These are phyloP conservation scores for Cordyceps fumosorosea DNA, from an alignment of 2,329 filamentous ascomycete species.

Conservation along the genomic window DNA sequence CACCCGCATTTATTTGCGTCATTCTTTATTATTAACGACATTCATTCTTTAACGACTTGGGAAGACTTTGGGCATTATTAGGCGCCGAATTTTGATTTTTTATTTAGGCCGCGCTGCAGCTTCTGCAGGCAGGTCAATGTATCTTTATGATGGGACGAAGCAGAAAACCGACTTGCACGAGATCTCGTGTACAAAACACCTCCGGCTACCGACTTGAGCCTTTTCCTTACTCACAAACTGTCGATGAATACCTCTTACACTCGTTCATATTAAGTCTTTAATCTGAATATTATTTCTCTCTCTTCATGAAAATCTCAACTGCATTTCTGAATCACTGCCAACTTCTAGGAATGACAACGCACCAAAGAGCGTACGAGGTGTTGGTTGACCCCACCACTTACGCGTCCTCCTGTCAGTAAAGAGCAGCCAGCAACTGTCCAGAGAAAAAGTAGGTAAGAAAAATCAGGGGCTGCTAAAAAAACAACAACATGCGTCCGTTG, in stretches of 20 bases:
- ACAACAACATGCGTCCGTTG: not conserved
- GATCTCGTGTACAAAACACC: not conserved
- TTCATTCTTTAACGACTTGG: constrained; percentile 10
- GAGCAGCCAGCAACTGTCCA: not conserved
- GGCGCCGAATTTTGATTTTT: not conserved
- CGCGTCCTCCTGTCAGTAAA: not conserved
- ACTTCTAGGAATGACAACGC: no score
- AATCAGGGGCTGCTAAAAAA: not conserved
- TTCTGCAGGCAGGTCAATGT: not conserved
- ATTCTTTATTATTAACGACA: not conserved
- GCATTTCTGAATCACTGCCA: no score
- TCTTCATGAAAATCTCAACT: not conserved
- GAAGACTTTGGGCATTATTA: not conserved
- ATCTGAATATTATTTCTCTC: not conserved
- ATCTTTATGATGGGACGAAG: not conserved
- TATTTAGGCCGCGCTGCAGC: constrained; percentile 2
- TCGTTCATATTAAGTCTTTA: not conserved
- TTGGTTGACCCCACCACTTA: not conserved
- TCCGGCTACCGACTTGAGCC: not conserved
- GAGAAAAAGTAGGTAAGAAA: not conserved
- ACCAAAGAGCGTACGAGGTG: no score
- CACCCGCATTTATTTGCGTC: not conserved
- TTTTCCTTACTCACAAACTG: not conserved
- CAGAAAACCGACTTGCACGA: not conserved
- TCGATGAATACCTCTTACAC: not conserved